These are phyloP conservation scores for Camellia japonica DNA, from an alignment of 148 eudicot species.

Conservation along the genomic window DNA sequence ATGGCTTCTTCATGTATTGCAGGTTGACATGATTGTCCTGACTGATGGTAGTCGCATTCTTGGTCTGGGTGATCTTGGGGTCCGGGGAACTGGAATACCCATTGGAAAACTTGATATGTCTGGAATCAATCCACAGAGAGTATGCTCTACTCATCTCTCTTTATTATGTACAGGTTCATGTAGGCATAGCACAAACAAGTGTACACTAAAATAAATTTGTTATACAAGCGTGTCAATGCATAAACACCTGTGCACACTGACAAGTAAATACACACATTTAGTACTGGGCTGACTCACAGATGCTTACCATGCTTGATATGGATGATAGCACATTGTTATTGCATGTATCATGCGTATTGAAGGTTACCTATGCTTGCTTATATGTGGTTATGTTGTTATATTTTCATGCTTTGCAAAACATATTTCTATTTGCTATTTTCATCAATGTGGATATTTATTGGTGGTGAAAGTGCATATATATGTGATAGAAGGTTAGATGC, in stretches of 20 bases:
- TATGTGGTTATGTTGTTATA: slow-evolving; percentile 1
- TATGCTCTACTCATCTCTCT: slow-evolving; percentile 33
- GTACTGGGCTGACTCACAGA: not conserved
- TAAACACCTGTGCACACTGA: not conserved
- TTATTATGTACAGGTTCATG: not conserved
- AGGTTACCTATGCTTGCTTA: not conserved
- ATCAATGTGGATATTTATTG: not conserved
- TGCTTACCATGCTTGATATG: not conserved
- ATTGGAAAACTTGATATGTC: slow-evolving; percentile 98
- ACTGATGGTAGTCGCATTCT: slow-evolving; percentile 99
- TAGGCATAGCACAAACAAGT: not conserved
- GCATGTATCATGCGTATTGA: not conserved
- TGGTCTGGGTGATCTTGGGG: slow-evolving; percentile 98
- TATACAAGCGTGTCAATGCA: not conserved
- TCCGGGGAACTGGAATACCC: slow-evolving; percentile 96
- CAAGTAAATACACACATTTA: not conserved
- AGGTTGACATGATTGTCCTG: slow-evolving; percentile 99
- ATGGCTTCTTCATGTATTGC: slow-evolving; percentile 19
- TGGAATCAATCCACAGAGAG: slow-evolving; percentile 90
- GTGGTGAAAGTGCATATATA: not conserved
- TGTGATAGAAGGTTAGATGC: not conserved
- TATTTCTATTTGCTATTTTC: not conserved
- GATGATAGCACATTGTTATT: not conserved
- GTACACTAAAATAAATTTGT: not conserved
- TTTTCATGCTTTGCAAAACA: not conserved